These are phyloP conservation scores for Claviceps lovelessii DNA, from an alignment of 2,329 filamentous ascomycete genomes.

Conservation along the genomic window DNA sequence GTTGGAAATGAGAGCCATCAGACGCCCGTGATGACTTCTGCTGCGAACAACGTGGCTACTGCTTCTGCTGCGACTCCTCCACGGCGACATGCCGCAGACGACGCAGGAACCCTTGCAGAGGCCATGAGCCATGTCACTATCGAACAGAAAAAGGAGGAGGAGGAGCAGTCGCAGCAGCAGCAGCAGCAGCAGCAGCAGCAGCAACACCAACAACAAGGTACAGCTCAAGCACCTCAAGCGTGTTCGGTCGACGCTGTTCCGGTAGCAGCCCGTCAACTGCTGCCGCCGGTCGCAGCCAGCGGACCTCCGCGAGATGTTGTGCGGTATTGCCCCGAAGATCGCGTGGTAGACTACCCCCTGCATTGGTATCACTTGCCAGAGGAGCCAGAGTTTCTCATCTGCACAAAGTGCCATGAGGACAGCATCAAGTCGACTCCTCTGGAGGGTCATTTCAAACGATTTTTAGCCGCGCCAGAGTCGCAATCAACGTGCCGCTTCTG, in stretches of 20 bases:
- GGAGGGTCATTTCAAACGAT: conserved; percentile 15
- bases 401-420: conserved; percentile 27
- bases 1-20: background rate
- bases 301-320: conserved; percentile 13
- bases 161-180: background rate
- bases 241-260: background rate
- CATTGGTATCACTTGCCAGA: conserved; percentile 19
- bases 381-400: conserved; percentile 21
- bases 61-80: background rate
- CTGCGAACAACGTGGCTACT: background rate
- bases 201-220: background rate
- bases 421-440: conserved; percentile 20
- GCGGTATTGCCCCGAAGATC: conserved; percentile 15
- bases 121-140: conserved; percentile 1
- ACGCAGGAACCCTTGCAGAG: background rate
- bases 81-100: background rate
- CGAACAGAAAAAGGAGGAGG: background rate
- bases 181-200: background rate
- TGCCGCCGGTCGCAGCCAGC: conserved; percentile 7
- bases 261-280: background rate
- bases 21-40: background rate
- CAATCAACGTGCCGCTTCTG: conserved; percentile 19
- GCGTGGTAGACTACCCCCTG: conserved; percentile 15
- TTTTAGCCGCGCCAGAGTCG: conserved; percentile 13
- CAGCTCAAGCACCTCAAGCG: too few relatives aligned